These are phyloP conservation scores for Exobasidium rhododendri DNA, from an alignment of 1,284 basidiomycete species.

Conservation along the genomic window DNA sequence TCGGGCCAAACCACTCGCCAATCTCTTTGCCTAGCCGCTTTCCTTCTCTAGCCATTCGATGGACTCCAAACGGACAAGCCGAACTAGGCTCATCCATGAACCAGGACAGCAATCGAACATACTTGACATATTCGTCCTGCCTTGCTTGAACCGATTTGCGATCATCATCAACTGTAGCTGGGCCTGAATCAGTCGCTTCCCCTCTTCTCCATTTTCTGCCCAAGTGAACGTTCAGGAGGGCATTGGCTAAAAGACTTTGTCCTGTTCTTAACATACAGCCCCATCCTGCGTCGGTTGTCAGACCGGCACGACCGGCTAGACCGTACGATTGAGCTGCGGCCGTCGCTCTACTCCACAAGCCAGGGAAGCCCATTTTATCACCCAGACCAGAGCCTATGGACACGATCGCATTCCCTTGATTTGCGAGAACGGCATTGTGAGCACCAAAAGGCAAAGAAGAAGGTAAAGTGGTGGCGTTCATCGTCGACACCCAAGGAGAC, in stretches of 20 bases:
- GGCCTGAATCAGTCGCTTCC: background rate
- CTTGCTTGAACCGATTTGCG: conserved; percentile 28
- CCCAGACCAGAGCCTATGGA: conserved; percentile 21
- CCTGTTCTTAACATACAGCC: conserved; percentile 96
- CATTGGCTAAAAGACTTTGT: conserved; percentile 85
- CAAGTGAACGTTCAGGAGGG: conserved; percentile 76
- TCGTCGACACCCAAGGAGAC: background rate
- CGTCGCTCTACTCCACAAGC: conserved; percentile 42
- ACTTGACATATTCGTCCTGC: conserved; percentile 57
- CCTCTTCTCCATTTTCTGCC: conserved; percentile 57
- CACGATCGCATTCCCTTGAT: background rate
- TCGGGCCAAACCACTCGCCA: conserved; percentile 97
- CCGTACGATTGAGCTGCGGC: conserved; percentile 44
- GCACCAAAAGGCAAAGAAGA: background rate
- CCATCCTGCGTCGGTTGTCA: conserved; percentile 94
- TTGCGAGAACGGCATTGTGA: background rate
- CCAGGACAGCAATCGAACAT: conserved; percentile 86
- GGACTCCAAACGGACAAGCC: conserved; percentile 88
- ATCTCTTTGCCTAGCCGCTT: conserved; percentile 92
- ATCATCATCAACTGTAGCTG: conserved; percentile 17
- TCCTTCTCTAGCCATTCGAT: conserved; percentile 90
- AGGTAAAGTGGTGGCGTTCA: background rate
- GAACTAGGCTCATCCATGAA: conserved; percentile 87
- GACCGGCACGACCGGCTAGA: conserved; percentile 58
- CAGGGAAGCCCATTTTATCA: conserved; percentile 47